Evolutionary conservation across 495 filamentous ascomycete genomes (phyloP).

Genomic region (Hamigera avellanea): DNA sequence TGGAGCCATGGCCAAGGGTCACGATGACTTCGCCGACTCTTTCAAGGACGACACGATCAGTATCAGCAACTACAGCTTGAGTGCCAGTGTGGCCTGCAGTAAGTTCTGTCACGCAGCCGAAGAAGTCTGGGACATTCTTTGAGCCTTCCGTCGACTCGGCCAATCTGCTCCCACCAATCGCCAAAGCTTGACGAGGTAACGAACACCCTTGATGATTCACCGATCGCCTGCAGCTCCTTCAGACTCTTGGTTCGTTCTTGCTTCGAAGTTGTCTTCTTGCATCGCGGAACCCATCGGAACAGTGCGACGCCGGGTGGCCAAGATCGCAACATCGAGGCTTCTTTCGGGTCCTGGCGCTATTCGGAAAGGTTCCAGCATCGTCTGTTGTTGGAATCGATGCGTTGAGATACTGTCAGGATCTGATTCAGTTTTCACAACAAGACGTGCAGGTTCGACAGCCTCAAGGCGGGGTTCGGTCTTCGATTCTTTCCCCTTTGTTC

Average conservation of each 20-base stretch:
- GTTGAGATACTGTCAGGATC: conserved; percentile 40
- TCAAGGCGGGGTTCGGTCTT: conserved; percentile 45
- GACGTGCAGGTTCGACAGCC: conserved; percentile 71
- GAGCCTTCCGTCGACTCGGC: conserved; percentile 4
- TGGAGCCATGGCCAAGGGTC: conserved; percentile 94
- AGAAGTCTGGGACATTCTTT: conserved; percentile 91
- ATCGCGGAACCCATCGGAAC: conserved; percentile 6
- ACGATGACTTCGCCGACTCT: conserved; percentile 87
- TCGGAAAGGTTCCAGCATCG: conserved; percentile 1
- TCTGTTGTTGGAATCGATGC: conserved; percentile 7
- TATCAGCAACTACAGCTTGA: conserved; percentile 95
- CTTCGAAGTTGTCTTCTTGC: background rate
- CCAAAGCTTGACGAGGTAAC: background rate
- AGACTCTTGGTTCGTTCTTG: background rate
- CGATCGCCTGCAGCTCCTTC: too few species aligned
- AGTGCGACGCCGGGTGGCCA: conserved; percentile 20
- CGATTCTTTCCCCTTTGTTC: conserved; percentile 1
- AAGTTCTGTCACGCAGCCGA: conserved; percentile 99
- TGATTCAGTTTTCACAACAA: conserved; percentile 67
- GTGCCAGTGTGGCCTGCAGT: conserved; percentile 94
- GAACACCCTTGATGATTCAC: too few species aligned
- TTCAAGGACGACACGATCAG: conserved; percentile 95
- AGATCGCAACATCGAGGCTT: conserved; percentile 43
- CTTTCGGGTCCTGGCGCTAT: conserved; percentile 16
- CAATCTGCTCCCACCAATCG: background rate